Evolutionary conservation across 495 filamentous ascomycete genomes (phyloP).

Genomic region (Daldinia bambusicola): DNA sequence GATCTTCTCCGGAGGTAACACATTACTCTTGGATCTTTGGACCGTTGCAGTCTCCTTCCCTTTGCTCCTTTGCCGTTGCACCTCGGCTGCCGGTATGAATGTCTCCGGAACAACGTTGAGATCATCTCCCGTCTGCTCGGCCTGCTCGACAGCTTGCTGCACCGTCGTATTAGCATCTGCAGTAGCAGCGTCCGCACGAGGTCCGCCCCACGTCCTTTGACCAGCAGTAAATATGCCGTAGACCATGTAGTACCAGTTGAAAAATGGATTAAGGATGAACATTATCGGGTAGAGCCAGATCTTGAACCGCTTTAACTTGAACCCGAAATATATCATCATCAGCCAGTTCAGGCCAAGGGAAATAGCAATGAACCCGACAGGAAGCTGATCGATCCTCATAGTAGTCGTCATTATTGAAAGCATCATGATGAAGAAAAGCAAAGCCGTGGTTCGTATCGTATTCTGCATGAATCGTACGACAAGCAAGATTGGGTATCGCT

Average conservation of each 20-base stretch:
- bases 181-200: constrained; percentile 87
- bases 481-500: constrained; percentile 88
- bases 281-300: constrained; percentile 94
- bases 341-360: constrained; percentile 94
- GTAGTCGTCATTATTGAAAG: constrained; percentile 88
- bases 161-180: constrained; percentile 83
- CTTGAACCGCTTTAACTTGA: constrained; percentile 87
- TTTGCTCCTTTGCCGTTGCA: constrained; percentile 56
- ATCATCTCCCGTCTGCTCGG: constrained; percentile 83
- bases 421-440: constrained; percentile 96
- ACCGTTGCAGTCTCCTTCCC: constrained; percentile 55
- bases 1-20: constrained; percentile 77
- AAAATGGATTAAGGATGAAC: constrained; percentile 95
- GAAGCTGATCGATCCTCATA: constrained; percentile 78
- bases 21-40: constrained; percentile 58
- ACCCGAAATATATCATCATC: constrained; percentile 96
- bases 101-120: constrained; percentile 92
- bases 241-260: constrained; percentile 99
- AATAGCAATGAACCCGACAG: constrained; percentile 94
- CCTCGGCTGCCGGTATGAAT: constrained; percentile 77
- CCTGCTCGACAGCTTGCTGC: constrained; percentile 83
- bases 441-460: constrained; percentile 93
- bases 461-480: constrained; percentile 94
- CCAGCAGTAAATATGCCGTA: constrained; percentile 89
- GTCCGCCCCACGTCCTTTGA: constrained; percentile 96